Evolutionary conservation across 495 filamentous ascomycete genomes (phyloP), one percentile per base, ranked within the genome.

Genomic region (Penicillium goetzii): DNA sequence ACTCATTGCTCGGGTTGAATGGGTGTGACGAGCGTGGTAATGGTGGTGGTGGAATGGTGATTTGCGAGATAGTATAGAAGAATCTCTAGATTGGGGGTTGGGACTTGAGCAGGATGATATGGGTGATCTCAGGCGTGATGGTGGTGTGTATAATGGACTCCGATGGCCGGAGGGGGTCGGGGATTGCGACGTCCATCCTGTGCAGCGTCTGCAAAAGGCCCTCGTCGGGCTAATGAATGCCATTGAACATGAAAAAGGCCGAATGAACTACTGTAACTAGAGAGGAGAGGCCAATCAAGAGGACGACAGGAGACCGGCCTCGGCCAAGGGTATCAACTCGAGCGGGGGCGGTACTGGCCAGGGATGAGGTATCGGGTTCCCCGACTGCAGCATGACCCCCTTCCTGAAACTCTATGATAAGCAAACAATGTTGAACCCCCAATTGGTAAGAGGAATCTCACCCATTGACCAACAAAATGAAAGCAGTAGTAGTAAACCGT

Each of bases 91-190:
- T 23, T 19, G 26, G 41, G 41, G n/a, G 8, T 36, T 21, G 52
- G 25, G 52, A n/a, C 19, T 6, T 11, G 47, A 51, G 45, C 11
- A 26, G 25, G 47, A 51, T 12, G 47, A 50, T 28, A 15, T 15
- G 25, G 2, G 4, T 51, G 47, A 17, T 28, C 47, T 28, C 11
- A 51, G 55, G 36, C 25, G 15, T 19, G 34, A 14, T 14, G 19
- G 62, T 12, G 33, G 32, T 36, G 53, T 56, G 54, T 54, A 57
- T 36, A 25, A 58, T 51, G n/a, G 25, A 38, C 52, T 62, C 64
- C 67, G 67, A 63, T 60, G 52, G 34, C 59, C 43, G 61, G 62
- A 67, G 67, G 61, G 64, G 61, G 69, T 64, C 59, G 63, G 38
- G 38, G 34, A 33, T 49, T 38, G 23, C 62, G 47, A 30, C n/a